These are phyloP conservation scores for Paramyrothecium roridum DNA, from an alignment of 2,329 filamentous ascomycete species.

Conservation along the genomic window DNA sequence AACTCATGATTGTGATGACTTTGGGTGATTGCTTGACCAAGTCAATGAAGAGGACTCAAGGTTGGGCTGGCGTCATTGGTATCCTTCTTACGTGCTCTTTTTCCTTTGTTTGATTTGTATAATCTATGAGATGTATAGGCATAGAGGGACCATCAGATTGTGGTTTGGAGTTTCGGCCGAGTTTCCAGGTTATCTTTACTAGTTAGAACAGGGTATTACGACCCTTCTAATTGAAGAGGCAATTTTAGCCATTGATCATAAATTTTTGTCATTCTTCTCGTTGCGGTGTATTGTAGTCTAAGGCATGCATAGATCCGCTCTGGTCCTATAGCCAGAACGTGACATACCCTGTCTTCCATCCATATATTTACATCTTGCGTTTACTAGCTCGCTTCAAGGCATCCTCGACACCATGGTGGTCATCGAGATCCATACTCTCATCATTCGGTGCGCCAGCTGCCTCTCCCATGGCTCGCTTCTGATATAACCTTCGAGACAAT, in stretches of 20 bases:
- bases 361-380: slow-evolving; percentile 46
- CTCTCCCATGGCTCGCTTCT: slow-evolving; percentile 39
- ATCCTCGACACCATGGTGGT: slow-evolving; percentile 43
- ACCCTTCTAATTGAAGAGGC: neutral
- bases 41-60: neutral
- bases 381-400: slow-evolving; percentile 49
- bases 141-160: neutral
- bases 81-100: slow-evolving; percentile 1
- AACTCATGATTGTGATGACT: neutral
- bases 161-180: slow-evolving; percentile 16
- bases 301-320: neutral
- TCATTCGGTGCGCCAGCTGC: slow-evolving; percentile 38
- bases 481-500: slow-evolving; percentile 17
- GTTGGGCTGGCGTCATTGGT: neutral
- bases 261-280: slow-evolving; percentile 24
- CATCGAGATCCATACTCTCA: slow-evolving; percentile 56
- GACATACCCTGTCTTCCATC: neutral
- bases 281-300: slow-evolving; percentile 2
- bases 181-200: neutral
- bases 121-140: slow-evolving; percentile 16
- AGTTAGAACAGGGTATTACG: neutral
- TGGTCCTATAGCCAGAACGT: slow-evolving; percentile 2
- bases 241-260: slow-evolving; percentile 4
- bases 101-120: slow-evolving; percentile 15
- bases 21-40: neutral